Evolutionary conservation across 352 stramenopile species (phyloP), one percentile per base, ranked within the genome.

Genomic region (Chrysophaeum taylorii): DNA sequence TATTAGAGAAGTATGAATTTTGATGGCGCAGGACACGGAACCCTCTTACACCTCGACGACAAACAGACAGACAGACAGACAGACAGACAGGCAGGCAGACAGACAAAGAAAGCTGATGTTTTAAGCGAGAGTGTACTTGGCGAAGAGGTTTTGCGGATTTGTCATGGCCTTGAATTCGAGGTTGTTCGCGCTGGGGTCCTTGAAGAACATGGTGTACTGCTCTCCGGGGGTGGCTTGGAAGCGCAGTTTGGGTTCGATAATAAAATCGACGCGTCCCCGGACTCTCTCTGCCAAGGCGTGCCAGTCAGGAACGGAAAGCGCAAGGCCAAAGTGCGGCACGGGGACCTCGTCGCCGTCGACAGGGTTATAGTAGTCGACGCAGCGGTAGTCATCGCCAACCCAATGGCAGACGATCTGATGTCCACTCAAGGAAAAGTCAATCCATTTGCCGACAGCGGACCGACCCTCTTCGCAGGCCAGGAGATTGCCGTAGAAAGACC

Each of bases 171-270:
- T 98, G 81, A 98, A 98, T 82, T 98, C 94, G 12, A 99, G 84
- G 79, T 96, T 98, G 79, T 98, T 98, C 68, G 90, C 90, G 70
- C 84, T 94, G 18, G 92, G 92, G 75, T 89, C 83, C 66, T 98
- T 98, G 82, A 98, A 98, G 79, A 99, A 98, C 94, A 98, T 98
- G 39, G 94, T 98, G 87, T 88, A 97, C 75, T 98, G 94, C 77
- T 99, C 95, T 9, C 94, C 93, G 64, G 94, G 93, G 71, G 85
- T 82, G 29, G 89, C 92, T 48, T 89, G 64, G 73, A 98, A 98
- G 70, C 94, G 83, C 43, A 97, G 77, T 75, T 97, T 91, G 23
- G 93, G 94, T 74, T 96, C 83, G 54, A 98, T 93, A 69, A 98
- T 92, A 76, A 97, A 98, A 43, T 91, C 75, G 27, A 97, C 84